phyloP scores from a whole-genome alignment of 2,329 filamentous ascomycete species.

The Allantophomopsis cytisporea region DNA sequence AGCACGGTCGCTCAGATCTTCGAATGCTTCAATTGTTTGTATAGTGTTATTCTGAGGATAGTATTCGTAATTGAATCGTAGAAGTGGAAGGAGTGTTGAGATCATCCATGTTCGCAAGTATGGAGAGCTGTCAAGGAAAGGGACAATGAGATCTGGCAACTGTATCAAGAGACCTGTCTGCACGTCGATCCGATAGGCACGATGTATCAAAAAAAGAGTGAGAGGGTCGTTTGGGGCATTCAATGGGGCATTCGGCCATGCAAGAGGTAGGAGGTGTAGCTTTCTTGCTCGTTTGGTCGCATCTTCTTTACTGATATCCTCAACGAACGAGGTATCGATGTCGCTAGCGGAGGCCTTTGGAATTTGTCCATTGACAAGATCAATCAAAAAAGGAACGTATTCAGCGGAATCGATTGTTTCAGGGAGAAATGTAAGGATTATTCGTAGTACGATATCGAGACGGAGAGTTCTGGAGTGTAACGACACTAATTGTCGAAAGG shows the following conservation, averaged over 20 bases:
- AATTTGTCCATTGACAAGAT: conserved; percentile 24
- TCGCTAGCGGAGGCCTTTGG: conserved; percentile 21
- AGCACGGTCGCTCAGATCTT: conserved; percentile 39
- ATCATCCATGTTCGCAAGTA: conserved; percentile 55
- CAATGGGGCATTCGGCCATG: conserved; percentile 29
- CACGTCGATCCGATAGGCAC: conserved; percentile 55
- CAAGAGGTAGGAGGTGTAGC: conserved; percentile 47
- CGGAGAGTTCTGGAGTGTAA: conserved; percentile 43
- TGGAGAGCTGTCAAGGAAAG: conserved; percentile 50
- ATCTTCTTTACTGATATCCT: conserved; percentile 44
- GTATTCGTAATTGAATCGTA: conserved; percentile 58
- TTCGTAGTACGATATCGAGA: conserved; percentile 52
- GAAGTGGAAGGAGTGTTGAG: conserved; percentile 52
- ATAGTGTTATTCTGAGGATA: conserved; percentile 32
- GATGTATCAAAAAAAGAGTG: conserved; percentile 51
- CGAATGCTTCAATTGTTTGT: conserved; percentile 49
- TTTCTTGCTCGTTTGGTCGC: conserved; percentile 50
- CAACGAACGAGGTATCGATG: conserved; percentile 41
- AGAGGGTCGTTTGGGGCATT: conserved; percentile 39
- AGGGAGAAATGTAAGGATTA: conserved; percentile 66
- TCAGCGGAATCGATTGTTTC: conserved; percentile 50
- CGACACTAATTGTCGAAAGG: conserved; percentile 45
- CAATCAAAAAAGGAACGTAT: conserved; percentile 48
- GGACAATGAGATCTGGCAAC: conserved; percentile 50
- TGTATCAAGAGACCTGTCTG: conserved; percentile 61